These are phyloP conservation scores for Pythium brachiatum DNA, from an alignment of 352 stramenopile genomes.

Conservation along the genomic window DNA sequence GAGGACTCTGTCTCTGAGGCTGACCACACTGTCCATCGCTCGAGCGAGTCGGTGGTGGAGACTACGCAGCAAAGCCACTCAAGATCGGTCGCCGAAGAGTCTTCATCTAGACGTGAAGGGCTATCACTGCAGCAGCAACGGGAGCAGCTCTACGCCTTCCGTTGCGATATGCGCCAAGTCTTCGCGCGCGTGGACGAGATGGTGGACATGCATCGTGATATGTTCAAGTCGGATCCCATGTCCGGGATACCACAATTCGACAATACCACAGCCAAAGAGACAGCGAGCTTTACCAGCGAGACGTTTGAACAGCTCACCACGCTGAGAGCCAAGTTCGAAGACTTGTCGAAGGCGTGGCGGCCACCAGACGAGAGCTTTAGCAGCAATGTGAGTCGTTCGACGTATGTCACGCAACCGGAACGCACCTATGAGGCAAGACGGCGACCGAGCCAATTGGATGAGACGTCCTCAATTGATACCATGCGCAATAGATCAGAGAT, in stretches of 20 bases:
- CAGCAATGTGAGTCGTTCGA: neutral
- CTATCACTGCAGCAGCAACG: constrained; percentile 28
- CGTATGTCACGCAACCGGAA: neutral
- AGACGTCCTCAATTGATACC: neutral
- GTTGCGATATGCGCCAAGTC: constrained; percentile 54
- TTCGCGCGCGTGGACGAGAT: constrained; percentile 64
- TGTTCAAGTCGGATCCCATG: constrained; percentile 53
- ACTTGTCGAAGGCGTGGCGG: constrained; percentile 29
- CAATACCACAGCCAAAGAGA: constrained; percentile 24
- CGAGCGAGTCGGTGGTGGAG: neutral
- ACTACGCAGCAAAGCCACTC: neutral
- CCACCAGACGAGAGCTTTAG: neutral
- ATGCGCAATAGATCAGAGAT: neutral
- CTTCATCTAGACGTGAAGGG: neutral
- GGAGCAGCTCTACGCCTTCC: constrained; percentile 60
- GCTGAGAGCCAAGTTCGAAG: constrained; percentile 39
- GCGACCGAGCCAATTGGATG: neutral
- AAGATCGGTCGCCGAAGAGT: neutral
- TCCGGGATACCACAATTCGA: constrained; percentile 38
- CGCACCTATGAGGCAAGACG: neutral
- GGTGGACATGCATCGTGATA: constrained; percentile 54
- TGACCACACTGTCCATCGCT: neutral
- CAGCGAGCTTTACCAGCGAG: constrained; percentile 31
- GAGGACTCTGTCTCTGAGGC: neutral
- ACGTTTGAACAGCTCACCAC: constrained; percentile 45